Conservation (phyloP, 768 basidiomycete species). For the Piloderma croceum region DNA sequence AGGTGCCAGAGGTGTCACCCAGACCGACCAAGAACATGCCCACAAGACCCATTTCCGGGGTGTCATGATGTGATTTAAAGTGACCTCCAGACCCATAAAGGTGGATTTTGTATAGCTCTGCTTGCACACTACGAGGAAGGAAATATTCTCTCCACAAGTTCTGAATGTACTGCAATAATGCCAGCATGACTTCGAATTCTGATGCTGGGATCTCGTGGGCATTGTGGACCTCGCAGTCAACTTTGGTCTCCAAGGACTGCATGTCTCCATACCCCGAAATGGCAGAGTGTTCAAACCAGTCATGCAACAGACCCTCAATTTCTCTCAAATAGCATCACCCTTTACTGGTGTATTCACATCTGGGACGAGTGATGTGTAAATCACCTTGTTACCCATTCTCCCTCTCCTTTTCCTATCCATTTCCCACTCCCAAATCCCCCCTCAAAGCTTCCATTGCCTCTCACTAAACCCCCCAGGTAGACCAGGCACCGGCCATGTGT, state of each 20-base stretch:
- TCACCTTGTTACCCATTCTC: too few relatives aligned
- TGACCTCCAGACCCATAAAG: conserved; percentile 24
- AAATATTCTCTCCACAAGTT: conserved; percentile 16
- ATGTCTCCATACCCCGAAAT: conserved; percentile 24
- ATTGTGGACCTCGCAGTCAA: conserved; percentile 15
- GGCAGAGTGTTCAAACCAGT: conserved; percentile 11
- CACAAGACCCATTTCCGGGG: conserved; percentile 21
- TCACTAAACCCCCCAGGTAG: too few relatives aligned
- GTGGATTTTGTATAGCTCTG: conserved; percentile 29
- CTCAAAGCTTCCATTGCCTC: too few relatives aligned
- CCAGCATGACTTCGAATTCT: conserved; percentile 15
- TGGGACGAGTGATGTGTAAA: too few relatives aligned
- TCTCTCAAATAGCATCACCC: too few relatives aligned
- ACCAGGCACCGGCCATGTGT: too few relatives aligned
- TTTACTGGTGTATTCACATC: too few relatives aligned
- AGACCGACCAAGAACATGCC: conserved; percentile 30
- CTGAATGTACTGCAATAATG: conserved; percentile 12
- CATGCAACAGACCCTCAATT: too few relatives aligned
- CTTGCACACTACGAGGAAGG: conserved; percentile 18
- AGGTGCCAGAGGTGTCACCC: conserved; percentile 19
- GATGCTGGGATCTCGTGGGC: conserved; percentile 21
- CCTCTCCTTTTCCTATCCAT: too few relatives aligned
- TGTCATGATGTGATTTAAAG: conserved; percentile 25
- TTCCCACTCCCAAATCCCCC: too few relatives aligned
- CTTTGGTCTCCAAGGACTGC: conserved; percentile 15